A percentile compares a stretch with the other conserved stretches of the same genome.
These are phyloP conservation scores for Debaryomyces coudertii DNA, from an alignment of 1,139 yeast genomes.

Conservation along the genomic window DNA sequence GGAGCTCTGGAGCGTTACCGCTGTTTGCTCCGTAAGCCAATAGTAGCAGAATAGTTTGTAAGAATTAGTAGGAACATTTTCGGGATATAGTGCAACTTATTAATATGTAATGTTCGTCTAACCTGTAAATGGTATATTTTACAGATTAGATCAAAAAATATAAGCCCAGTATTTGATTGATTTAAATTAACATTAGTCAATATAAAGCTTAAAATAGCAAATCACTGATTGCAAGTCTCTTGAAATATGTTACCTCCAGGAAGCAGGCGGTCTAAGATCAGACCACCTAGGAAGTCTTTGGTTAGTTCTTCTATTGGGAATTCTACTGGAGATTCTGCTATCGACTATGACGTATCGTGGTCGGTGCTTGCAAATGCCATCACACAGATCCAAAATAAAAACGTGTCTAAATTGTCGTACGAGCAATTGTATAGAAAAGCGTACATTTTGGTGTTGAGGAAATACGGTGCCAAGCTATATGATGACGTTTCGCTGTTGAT, in stretches of 20 bases:
- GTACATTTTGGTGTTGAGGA: slow-evolving; percentile 75
- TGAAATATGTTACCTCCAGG: slow-evolving; percentile 42
- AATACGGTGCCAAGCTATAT: slow-evolving; percentile 71
- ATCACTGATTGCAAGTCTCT: not conserved
- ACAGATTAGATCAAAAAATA: slow-evolving; percentile 10
- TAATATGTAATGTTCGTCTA: not conserved
- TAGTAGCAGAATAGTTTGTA: slow-evolving; percentile 8
- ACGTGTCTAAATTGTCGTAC: slow-evolving; percentile 77
- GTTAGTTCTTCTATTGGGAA: slow-evolving; percentile 26
- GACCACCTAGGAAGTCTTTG: slow-evolving; percentile 68
- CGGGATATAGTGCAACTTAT: not conserved
- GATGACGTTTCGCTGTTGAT: slow-evolving; percentile 60
- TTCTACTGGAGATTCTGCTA: slow-evolving; percentile 27
- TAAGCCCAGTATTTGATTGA: not conserved
- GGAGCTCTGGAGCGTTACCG: not conserved
- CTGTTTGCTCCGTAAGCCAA: slow-evolving; percentile 10
- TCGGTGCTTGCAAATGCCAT: slow-evolving; percentile 70
- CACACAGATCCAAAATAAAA: slow-evolving; percentile 69
- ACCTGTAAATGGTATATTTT: not conserved
- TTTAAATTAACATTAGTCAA: not conserved
- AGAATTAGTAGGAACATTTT: not conserved
- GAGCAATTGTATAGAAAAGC: slow-evolving; percentile 85
- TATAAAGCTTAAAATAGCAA: not conserved
- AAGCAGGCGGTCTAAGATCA: slow-evolving; percentile 59
- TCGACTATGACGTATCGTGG: slow-evolving; percentile 79